Evolutionary conservation across 129 eudicot genomes (phyloP).

Genomic region (Artemisia tridentata): DNA sequence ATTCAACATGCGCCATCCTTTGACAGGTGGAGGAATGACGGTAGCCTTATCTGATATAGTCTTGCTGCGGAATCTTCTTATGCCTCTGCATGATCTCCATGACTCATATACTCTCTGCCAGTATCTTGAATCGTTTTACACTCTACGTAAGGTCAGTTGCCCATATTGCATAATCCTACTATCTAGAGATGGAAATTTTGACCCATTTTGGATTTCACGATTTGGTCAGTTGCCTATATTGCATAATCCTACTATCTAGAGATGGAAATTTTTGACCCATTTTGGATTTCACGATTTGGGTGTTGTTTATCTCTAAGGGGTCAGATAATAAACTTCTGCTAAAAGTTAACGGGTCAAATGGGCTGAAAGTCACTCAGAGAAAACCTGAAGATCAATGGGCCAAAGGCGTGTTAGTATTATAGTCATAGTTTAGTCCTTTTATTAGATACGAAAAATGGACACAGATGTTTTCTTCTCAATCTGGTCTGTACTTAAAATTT

Average conservation of each 20-base stretch:
- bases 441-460: no score
- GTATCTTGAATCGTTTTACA: slow-evolving; percentile 86
- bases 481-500: no score
- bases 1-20: slow-evolving; percentile 93
- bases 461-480: no score
- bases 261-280: background rate
- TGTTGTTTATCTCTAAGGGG: background rate
- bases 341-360: no score
- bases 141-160: slow-evolving; percentile 69
- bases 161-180: background rate
- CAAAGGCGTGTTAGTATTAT: no score
- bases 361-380: no score
- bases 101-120: slow-evolving; percentile 74
- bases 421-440: no score
- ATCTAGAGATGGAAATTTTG: background rate
- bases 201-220: background rate
- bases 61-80: slow-evolving; percentile 74
- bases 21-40: slow-evolving; percentile 97
- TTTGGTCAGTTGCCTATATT: no score
- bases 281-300: background rate
- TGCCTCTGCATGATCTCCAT: slow-evolving; percentile 59
- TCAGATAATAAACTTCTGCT: background rate
- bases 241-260: background rate
- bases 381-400: no score
- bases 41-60: slow-evolving; percentile 85